Percentiles rank a stretch among this genome's conserved stretches.
Conservation (phyloP, 1,139 yeast species). For the Arxiozyma heterogenica region DNA sequence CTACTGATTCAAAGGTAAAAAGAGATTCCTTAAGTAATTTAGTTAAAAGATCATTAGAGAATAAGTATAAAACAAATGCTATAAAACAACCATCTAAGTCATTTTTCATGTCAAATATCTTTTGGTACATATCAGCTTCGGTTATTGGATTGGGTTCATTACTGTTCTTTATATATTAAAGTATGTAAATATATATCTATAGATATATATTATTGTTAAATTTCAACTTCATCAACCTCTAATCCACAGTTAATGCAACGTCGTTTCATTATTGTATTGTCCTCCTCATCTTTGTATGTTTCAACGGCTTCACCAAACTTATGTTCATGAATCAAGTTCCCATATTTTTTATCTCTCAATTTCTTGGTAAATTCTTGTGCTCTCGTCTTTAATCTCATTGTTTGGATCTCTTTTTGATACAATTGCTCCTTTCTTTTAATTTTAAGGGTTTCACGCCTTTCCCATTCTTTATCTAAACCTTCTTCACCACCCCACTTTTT, state of each 20-base stretch:
- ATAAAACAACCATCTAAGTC: slow-evolving; percentile 10
- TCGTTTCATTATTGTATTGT: slow-evolving; percentile 41
- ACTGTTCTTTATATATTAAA: slow-evolving; percentile 15
- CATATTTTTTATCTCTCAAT: slow-evolving; percentile 43
- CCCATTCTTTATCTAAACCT: slow-evolving; percentile 87
- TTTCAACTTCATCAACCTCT: slow-evolving; percentile 32
- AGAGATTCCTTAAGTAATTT: slow-evolving; percentile 36
- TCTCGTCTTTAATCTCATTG: slow-evolving; percentile 83
- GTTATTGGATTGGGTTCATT: slow-evolving; percentile 26
- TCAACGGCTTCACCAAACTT: slow-evolving; percentile 61
- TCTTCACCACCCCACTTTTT: slow-evolving; percentile 93
- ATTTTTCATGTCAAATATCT: slow-evolving; percentile 13
- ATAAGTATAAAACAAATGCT: slow-evolving; percentile 73
- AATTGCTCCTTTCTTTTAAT: slow-evolving; percentile 68
- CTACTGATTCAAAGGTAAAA: slow-evolving; percentile 13
- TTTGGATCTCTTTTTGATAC: slow-evolving; percentile 63
- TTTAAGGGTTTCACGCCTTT: slow-evolving; percentile 63
- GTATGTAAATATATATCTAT: background rate
- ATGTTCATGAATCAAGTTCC: slow-evolving; percentile 56
- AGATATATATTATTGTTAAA: background rate
- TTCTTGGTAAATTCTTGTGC: slow-evolving; percentile 83
- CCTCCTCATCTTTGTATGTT: slow-evolving; percentile 36
- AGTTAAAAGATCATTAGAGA: slow-evolving; percentile 67
- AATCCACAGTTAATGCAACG: slow-evolving; percentile 79
- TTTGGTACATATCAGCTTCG: slow-evolving; percentile 24